Conservation (phyloP, 1,139 yeast species). For the Geotrichum fermentans region DNA sequence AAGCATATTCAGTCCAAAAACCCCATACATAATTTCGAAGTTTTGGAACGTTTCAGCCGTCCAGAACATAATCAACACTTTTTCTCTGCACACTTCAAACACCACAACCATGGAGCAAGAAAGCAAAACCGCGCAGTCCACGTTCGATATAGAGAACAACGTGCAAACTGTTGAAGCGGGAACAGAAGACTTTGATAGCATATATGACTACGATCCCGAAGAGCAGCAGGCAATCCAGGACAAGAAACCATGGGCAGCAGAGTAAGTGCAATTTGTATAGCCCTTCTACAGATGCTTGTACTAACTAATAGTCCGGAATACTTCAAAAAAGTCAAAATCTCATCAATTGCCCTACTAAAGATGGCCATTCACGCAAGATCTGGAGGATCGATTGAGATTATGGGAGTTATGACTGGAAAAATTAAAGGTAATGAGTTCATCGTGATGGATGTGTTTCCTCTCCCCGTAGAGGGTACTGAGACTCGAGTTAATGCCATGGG, state of each 20-base stretch:
- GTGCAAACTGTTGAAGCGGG: slow-evolving; percentile 26
- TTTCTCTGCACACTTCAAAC: too few relatives aligned
- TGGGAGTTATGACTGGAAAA: slow-evolving; percentile 92
- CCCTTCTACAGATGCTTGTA: too few relatives aligned
- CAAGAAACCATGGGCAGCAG: slow-evolving; percentile 44
- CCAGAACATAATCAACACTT: too few relatives aligned
- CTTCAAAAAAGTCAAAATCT: slow-evolving; percentile 62
- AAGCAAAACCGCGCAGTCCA: slow-evolving; percentile 25
- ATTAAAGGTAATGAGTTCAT: slow-evolving; percentile 55
- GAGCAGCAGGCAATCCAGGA: slow-evolving; percentile 32
- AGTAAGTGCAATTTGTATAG: slow-evolving; percentile 33
- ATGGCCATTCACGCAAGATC: slow-evolving; percentile 78
- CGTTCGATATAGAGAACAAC: slow-evolving; percentile 38
- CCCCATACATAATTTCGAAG: too few relatives aligned
- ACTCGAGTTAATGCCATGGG: slow-evolving; percentile 91
- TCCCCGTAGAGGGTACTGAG: slow-evolving; percentile 95
- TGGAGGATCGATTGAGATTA: slow-evolving; percentile 88
- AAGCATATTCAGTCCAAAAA: too few relatives aligned
- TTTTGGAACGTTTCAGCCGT: too few relatives aligned
- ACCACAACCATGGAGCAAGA: slow-evolving; percentile 11
- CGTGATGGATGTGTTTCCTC: slow-evolving; percentile 74
- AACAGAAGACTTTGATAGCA: slow-evolving; percentile 25
- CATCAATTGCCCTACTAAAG: slow-evolving; percentile 70
- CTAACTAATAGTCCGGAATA: slow-evolving; percentile 43
- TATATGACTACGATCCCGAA: slow-evolving; percentile 32